Percentiles rank a stretch among this genome's conserved stretches.
These are phyloP conservation scores for Eucommia ulmoides DNA, from an alignment of 257 asterid species.

Conservation along the genomic window DNA sequence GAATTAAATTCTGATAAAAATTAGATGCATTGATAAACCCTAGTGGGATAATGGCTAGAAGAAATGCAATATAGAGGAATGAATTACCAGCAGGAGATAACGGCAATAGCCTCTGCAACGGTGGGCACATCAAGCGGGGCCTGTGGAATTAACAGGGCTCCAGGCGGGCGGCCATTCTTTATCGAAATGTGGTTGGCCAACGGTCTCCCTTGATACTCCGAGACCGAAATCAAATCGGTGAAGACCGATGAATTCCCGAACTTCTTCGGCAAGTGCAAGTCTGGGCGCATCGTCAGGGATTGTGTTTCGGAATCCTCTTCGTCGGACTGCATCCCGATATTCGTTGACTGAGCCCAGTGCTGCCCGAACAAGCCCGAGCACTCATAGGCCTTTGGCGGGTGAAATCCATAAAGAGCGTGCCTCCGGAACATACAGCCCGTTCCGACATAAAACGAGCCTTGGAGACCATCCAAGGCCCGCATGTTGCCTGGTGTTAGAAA, in stretches of 20 bases:
- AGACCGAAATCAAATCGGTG: slow-evolving; percentile 65
- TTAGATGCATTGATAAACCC: no score
- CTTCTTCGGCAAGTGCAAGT: slow-evolving; percentile 52
- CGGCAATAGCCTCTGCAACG: slow-evolving; percentile 96
- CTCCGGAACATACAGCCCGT: slow-evolving; percentile 93
- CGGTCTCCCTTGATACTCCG: slow-evolving; percentile 93
- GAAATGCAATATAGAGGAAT: background rate
- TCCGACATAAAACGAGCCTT: slow-evolving; percentile 94
- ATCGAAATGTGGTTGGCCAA: slow-evolving; percentile 79
- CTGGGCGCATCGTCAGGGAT: slow-evolving; percentile 64
- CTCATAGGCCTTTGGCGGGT: slow-evolving; percentile 79
- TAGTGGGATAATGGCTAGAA: background rate
- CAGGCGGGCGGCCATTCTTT: slow-evolving; percentile 89
- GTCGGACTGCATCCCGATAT: slow-evolving; percentile 15
- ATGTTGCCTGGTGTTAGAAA: slow-evolving; percentile 51
- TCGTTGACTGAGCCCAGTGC: slow-evolving; percentile 37
- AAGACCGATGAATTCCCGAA: slow-evolving; percentile 86
- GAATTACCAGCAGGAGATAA: slow-evolving; percentile 82
- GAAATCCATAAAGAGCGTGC: slow-evolving; percentile 73
- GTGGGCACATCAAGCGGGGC: slow-evolving; percentile 87
- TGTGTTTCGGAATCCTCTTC: slow-evolving; percentile 43
- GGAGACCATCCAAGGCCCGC: slow-evolving; percentile 97
- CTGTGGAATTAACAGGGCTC: slow-evolving; percentile 64
- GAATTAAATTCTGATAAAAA: background rate
- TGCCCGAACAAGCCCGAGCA: slow-evolving; percentile 61